Base-by-base conservation (phyloP, 352 stramenopile genomes). In the Halophytophthora batemanensis region DNA sequence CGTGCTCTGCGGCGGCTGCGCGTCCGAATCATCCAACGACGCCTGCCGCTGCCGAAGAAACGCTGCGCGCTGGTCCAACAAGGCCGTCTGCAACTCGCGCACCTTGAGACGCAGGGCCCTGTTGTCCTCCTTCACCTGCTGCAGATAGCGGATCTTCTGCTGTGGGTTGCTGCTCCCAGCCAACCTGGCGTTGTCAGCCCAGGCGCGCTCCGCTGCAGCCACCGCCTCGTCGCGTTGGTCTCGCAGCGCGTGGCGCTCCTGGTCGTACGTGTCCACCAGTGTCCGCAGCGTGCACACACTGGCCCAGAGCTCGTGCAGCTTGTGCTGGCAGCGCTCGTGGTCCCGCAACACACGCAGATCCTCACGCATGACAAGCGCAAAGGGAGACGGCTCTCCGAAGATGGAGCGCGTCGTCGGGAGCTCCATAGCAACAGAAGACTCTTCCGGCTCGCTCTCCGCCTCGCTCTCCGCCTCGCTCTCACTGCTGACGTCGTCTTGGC, bases 51-150 rank as follows among this genome's bases (percentile, higher is more conserved):
- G 10, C 6, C 33, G 33, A 13, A 38, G 7, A 13, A 6, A 44
- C 18, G 61, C 42, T 7, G 53, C 29, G 21, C 50, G 43, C 22
- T 54, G 53, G 37, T 42, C 67, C 25, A 88, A 45, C 23, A 31
- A 8, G 4, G 57, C 69, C 14, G 69, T 53, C 57, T 89, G 78
- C 3, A 91, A 45, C 34, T 77, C 70, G n/a, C 76, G 66, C 25
- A 88, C 74, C 42, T 79, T 73, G 35, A 69, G 50, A 15, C 69
- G 50, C 22, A 91, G 48, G 22, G 50, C 57, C 14, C 60, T 48
- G 36, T 91, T 91, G 42, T 91, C 81, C 25, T 74, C 69, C 52
- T 91, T 91, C 15, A 91, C 42, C 21, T 75, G 53, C 58, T 88
- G 61, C 18, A 88, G 33, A 51, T 91, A 91, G 63, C 79, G 77